phyloP scores from a whole-genome alignment of 371 early-diverging fungal species.

The Saksenaea vasiformis region DNA sequence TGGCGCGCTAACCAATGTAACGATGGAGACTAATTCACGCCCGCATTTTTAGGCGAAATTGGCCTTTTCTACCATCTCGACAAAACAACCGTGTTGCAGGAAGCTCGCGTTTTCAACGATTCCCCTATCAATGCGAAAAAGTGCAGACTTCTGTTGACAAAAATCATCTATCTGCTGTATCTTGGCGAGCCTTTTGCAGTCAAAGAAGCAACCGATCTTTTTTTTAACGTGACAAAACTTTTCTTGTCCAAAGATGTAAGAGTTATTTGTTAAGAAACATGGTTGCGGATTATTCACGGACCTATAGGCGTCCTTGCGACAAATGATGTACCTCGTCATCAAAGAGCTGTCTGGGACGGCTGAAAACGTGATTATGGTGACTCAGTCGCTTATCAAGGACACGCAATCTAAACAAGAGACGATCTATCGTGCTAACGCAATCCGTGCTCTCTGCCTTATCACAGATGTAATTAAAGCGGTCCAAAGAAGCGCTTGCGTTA shows the following conservation, averaged over 20 bases:
- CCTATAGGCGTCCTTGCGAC: constrained; percentile 83
- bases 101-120: constrained; percentile 96
- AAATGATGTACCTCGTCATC: constrained; percentile 96
- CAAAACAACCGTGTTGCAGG: constrained; percentile 93
- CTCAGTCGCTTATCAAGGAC: constrained; percentile 94
- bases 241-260: constrained; percentile 96
- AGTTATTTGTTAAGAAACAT: background rate
- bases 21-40: background rate
- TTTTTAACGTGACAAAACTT: constrained; percentile 96
- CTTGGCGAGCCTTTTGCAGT: constrained; percentile 87
- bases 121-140: constrained; percentile 94
- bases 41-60: constrained; percentile 34
- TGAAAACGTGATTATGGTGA: constrained; percentile 97
- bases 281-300: background rate
- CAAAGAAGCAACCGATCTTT: constrained; percentile 95
- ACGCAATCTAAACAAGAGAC: constrained; percentile 92
- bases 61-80: constrained; percentile 74
- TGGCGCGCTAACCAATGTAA: constrained; percentile 10
- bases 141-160: constrained; percentile 90
- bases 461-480: constrained; percentile 74
- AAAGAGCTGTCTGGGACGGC: constrained; percentile 93
- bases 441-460: constrained; percentile 94
- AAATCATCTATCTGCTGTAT: constrained; percentile 91
- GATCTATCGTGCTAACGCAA: constrained; percentile 92
- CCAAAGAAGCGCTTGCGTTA: background rate